These are phyloP conservation scores for Trypanosoma congolense DNA, from an alignment of 208 protist genomes.

Conservation along the genomic window DNA sequence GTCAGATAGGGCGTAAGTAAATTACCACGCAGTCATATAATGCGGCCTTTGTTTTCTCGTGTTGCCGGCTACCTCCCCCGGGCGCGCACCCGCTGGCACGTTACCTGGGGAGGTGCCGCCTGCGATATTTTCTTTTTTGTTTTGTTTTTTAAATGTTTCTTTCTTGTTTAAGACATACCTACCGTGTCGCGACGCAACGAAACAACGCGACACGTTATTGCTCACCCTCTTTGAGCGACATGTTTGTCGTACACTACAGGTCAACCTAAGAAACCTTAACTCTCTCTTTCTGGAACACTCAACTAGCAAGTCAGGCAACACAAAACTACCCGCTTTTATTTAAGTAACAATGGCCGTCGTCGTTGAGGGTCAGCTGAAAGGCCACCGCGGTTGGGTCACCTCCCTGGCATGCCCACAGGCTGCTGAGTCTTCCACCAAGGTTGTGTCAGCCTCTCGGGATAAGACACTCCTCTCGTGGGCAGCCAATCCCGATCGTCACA, in stretches of 20 bases:
- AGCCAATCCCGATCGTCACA: conserved; percentile 79
- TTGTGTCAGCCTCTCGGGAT: conserved; percentile 93
- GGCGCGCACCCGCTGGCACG: conserved; percentile 1
- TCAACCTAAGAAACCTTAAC: no score
- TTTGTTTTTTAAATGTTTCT: no score
- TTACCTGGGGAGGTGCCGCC: conserved; percentile 1
- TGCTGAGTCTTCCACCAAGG: conserved; percentile 74
- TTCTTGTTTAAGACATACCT: no score
- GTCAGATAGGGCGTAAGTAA: conserved; percentile 21
- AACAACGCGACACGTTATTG: no score
- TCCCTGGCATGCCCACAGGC: conserved; percentile 73
- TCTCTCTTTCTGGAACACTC: neutral
- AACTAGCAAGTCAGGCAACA: conserved; percentile 2
- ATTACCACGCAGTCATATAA: neutral
- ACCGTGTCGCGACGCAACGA: no score
- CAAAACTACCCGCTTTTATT: neutral
- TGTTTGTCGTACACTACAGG: no score
- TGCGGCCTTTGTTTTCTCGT: neutral
- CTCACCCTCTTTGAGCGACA: neutral
- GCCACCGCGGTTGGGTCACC: conserved; percentile 96
- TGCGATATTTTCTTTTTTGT: conserved; percentile 2
- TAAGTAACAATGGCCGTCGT: conserved; percentile 37
- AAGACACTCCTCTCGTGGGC: conserved; percentile 96
- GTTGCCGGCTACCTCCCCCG: neutral
- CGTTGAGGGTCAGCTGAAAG: conserved; percentile 90